phyloP scores from a whole-genome alignment of 2,329 filamentous ascomycete species.

The Colletotrichum chlorophyti region DNA sequence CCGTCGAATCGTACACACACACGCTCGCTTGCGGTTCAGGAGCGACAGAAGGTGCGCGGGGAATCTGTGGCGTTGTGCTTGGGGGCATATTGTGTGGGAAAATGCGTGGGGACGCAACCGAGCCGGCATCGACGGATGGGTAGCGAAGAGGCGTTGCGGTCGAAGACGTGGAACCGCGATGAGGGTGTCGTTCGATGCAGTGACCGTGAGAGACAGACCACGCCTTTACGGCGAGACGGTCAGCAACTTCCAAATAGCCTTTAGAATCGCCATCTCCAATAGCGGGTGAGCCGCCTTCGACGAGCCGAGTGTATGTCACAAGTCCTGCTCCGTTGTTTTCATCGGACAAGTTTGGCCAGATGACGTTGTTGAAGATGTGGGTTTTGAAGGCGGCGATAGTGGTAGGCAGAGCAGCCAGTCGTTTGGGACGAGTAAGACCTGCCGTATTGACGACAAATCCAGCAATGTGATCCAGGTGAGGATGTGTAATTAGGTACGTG shows the following conservation, averaged over 20 bases:
- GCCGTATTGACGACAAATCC: constrained; percentile 95
- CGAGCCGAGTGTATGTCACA: constrained; percentile 86
- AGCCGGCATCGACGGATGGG: constrained; percentile 41
- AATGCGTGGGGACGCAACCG: constrained; percentile 29
- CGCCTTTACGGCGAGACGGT: constrained; percentile 87
- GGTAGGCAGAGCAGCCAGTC: constrained; percentile 82
- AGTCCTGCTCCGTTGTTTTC: constrained; percentile 94
- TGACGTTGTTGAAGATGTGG: constrained; percentile 97
- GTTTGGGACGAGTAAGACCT: constrained; percentile 81
- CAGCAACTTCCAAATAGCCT: constrained; percentile 88
- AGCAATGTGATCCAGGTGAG: constrained; percentile 94
- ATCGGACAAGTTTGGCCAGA: constrained; percentile 97
- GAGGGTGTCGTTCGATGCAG: constrained; percentile 75
- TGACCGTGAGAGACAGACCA: constrained; percentile 90
- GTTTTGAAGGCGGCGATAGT: constrained; percentile 93
- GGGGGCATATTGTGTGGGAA: constrained; percentile 14
- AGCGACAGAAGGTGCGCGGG: constrained; percentile 11
- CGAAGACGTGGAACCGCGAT: constrained; percentile 57
- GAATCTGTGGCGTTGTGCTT: neutral
- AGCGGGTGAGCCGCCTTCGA: constrained; percentile 86
- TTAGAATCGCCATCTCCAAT: constrained; percentile 80
- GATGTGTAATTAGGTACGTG: constrained; percentile 91
- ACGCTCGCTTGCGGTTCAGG: constrained; percentile 46
- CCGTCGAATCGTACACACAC: constrained; percentile 86
- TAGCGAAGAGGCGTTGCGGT: constrained; percentile 25